Evolutionary conservation across 1,284 basidiomycete species (phyloP).

Genomic region (Coniferiporia sulphurascens): DNA sequence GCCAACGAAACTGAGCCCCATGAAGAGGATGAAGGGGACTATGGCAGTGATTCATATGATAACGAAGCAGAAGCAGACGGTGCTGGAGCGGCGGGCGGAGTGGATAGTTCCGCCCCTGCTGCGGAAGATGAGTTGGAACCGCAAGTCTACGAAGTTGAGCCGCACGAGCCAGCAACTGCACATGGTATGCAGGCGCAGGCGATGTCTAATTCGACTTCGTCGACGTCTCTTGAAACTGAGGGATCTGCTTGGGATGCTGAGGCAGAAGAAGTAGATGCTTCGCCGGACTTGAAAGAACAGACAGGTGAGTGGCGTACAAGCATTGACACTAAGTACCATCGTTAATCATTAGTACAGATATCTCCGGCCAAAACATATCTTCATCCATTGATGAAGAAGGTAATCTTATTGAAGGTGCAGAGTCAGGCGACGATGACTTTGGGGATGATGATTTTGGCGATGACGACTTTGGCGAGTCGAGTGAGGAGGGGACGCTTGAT

Average conservation of each 20-base stretch:
- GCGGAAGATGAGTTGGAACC: neutral
- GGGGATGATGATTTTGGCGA: slow-evolving; percentile 11
- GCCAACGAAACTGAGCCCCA: slow-evolving; percentile 18
- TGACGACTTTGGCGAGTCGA: slow-evolving; percentile 10
- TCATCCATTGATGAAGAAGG: slow-evolving; percentile 12
- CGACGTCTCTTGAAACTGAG: slow-evolving; percentile 4
- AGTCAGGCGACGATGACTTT: slow-evolving; percentile 3
- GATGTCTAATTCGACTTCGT: slow-evolving; percentile 5
- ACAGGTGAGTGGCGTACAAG: slow-evolving; percentile 4
- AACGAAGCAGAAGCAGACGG: neutral
- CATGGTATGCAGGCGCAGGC: neutral
- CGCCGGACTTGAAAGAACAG: neutral
- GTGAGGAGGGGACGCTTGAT: slow-evolving; percentile 11
- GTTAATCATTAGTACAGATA: neutral
- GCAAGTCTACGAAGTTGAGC: neutral
- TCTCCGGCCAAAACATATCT: slow-evolving; percentile 3
- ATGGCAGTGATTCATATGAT: slow-evolving; percentile 23
- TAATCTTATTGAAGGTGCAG: slow-evolving; percentile 8
- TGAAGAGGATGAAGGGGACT: slow-evolving; percentile 28
- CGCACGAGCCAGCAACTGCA: neutral
- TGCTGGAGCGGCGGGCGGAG: neutral
- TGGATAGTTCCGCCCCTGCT: slow-evolving; percentile 10
- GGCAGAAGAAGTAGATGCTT: neutral
- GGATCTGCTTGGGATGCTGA: neutral
- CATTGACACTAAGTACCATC: too few relatives aligned